Conservation (phyloP, 2,329 filamentous ascomycete genomes). For the Aspergillus ochraceus region DNA sequence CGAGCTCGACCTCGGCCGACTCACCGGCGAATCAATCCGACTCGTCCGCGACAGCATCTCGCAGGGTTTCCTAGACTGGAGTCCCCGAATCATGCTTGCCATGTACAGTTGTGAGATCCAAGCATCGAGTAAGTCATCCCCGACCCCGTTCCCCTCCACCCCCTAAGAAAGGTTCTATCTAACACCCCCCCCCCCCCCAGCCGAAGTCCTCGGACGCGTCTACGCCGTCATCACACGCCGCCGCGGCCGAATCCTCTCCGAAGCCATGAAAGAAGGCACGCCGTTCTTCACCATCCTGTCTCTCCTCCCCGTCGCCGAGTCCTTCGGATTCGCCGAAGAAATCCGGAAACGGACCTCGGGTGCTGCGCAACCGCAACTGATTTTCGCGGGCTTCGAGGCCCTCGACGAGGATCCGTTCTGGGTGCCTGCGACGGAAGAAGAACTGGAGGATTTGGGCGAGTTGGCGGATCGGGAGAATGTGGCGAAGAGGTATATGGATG, state of each 20-base stretch:
- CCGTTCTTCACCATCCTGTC: constrained; percentile 95
- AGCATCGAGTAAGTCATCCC: constrained; percentile 67
- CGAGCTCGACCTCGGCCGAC: constrained; percentile 65
- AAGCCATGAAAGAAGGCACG: constrained; percentile 90
- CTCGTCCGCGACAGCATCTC: constrained; percentile 81
- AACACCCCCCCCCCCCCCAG: constrained; percentile 41
- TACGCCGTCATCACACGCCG: constrained; percentile 97
- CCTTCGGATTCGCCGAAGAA: constrained; percentile 94
- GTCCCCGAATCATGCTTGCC: constrained; percentile 86
- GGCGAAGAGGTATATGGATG: constrained; percentile 93
- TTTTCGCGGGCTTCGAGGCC: constrained; percentile 90
- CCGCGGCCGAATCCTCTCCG: constrained; percentile 82
- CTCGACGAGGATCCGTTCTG: constrained; percentile 96
- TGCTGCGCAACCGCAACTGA: constrained; percentile 85
- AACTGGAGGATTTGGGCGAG: constrained; percentile 93
- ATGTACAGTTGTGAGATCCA: constrained; percentile 99
- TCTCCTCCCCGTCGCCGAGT: constrained; percentile 86
- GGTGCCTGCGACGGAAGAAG: constrained; percentile 95
- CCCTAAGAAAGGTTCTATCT: background rate
- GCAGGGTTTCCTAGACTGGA: constrained; percentile 91
- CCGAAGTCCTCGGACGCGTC: constrained; percentile 90
- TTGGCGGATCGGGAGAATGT: constrained; percentile 93
- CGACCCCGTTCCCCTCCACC: background rate
- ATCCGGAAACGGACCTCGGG: constrained; percentile 93
- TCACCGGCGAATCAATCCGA: constrained; percentile 93